Percentiles rank a stretch among this genome's conserved stretches.
phyloP scores from a whole-genome alignment of 2,329 filamentous ascomycete genomes.

The Rhynchosporium agropyri region DNA sequence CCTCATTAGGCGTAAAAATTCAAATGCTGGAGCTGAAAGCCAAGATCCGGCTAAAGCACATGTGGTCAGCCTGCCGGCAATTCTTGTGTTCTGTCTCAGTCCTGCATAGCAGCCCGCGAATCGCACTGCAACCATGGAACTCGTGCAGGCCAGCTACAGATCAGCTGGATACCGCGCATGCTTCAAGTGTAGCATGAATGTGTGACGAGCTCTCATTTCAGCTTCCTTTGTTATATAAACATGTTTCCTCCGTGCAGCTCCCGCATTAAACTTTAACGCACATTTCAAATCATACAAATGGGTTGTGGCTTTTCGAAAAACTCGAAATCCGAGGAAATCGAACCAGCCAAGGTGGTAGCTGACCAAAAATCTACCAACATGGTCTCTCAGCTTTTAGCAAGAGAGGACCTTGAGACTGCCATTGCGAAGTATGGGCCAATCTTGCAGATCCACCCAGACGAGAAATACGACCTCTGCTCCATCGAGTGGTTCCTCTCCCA shows the following conservation, averaged over 20 bases:
- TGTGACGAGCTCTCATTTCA: not conserved
- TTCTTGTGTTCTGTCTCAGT: constrained; percentile 1
- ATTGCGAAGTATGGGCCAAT: constrained; percentile 32
- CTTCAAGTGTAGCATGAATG: not conserved
- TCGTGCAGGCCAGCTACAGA: constrained; percentile 4
- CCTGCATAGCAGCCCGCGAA: constrained; percentile 9
- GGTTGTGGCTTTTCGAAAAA: constrained; percentile 4
- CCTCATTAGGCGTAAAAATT: not conserved
- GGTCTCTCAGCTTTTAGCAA: constrained; percentile 20
- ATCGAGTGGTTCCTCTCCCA: constrained; percentile 32
- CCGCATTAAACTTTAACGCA: too few relatives aligned
- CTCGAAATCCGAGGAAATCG: not conserved
- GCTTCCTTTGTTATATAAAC: not conserved
- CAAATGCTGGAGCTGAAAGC: constrained; percentile 3
- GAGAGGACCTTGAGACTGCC: constrained; percentile 27
- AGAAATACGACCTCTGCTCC: constrained; percentile 31
- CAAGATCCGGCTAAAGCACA: not conserved
- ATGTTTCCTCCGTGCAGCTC: not conserved
- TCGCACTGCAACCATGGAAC: not conserved
- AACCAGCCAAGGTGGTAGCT: not conserved
- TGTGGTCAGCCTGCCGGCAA: not conserved
- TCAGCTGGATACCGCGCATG: constrained; percentile 10
- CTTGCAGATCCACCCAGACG: constrained; percentile 29
- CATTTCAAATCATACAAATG: not conserved
- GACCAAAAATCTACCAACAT: not conserved